These are phyloP conservation scores for Exophiala bonariae DNA, from an alignment of 2,329 filamentous ascomycete genomes.

Conservation along the genomic window DNA sequence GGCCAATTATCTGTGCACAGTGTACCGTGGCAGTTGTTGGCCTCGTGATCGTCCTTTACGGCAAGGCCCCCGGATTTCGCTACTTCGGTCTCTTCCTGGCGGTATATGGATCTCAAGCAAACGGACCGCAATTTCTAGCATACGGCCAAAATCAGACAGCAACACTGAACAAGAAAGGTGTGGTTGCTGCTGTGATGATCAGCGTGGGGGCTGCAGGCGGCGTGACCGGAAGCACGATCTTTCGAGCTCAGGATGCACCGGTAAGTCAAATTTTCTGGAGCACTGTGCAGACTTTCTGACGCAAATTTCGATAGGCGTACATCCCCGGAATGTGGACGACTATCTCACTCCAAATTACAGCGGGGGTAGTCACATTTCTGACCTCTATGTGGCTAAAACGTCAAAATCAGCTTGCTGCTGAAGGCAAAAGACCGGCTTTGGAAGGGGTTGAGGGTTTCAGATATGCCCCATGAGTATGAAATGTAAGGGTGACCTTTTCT, in stretches of 20 bases:
- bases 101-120: conserved; percentile 57
- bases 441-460: conserved; percentile 10
- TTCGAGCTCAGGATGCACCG: conserved; percentile 49
- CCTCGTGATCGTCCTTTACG: conserved; percentile 63
- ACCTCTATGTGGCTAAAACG: conserved; percentile 11
- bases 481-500: background rate
- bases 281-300: background rate
- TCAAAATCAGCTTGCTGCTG: conserved; percentile 12
- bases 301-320: background rate
- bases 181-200: conserved; percentile 10
- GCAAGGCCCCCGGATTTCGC: background rate
- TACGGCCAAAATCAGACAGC: conserved; percentile 8
- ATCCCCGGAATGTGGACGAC: conserved; percentile 12
- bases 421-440: conserved; percentile 6
- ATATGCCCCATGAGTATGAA: conserved; percentile 15
- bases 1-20: conserved; percentile 55
- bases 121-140: background rate
- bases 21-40: conserved; percentile 62
- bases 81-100: conserved; percentile 33
- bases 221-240: conserved; percentile 47
- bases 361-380: conserved; percentile 3
- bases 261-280: background rate
- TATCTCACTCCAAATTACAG: conserved; percentile 3
- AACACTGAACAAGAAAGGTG: background rate
- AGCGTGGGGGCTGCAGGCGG: conserved; percentile 8